Evolutionary conservation across 352 stramenopile genomes (phyloP).

Genomic region (Elongisporangium senticosum): DNA sequence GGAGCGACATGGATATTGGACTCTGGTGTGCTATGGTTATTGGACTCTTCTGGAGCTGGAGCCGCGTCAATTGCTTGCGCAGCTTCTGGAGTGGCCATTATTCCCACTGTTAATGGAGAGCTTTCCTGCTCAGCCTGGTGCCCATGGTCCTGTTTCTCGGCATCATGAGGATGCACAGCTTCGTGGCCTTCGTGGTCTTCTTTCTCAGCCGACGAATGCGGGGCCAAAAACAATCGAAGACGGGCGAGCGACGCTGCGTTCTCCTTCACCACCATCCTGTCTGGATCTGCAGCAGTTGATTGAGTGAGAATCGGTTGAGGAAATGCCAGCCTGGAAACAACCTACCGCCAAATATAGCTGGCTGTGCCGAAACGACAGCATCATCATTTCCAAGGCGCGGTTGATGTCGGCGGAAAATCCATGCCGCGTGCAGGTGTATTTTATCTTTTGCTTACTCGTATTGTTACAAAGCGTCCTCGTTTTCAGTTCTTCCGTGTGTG

Average conservation of each 20-base stretch:
- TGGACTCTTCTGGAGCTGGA: too few species aligned
- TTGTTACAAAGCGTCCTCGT: too few species aligned
- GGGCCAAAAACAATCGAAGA: conserved; percentile 30
- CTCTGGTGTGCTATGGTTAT: not conserved
- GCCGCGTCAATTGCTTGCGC: not conserved
- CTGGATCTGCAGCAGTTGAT: too few species aligned
- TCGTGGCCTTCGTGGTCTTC: conserved; percentile 7
- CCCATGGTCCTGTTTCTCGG: not conserved
- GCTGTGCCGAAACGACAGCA: too few species aligned
- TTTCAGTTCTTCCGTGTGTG: too few species aligned
- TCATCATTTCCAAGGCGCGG: too few species aligned
- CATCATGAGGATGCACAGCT: conserved; percentile 6
- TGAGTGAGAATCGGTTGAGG: too few species aligned
- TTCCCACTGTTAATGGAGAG: not conserved
- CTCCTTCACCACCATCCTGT: conserved; percentile 7
- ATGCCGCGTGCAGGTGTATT: too few species aligned
- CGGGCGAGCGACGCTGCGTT: conserved; percentile 22
- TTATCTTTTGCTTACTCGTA: too few species aligned
- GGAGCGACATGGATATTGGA: not conserved
- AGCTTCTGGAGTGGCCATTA: not conserved
- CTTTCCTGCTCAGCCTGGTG: conserved; percentile 3
- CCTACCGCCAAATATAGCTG: too few species aligned
- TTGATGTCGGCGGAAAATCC: too few species aligned
- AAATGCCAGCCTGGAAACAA: too few species aligned
- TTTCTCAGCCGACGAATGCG: conserved; percentile 21